Evolutionary conservation across 148 eudicot genomes (phyloP), one percentile per base, ranked within the genome.

Genomic region (Rhododendron vialii): DNA sequence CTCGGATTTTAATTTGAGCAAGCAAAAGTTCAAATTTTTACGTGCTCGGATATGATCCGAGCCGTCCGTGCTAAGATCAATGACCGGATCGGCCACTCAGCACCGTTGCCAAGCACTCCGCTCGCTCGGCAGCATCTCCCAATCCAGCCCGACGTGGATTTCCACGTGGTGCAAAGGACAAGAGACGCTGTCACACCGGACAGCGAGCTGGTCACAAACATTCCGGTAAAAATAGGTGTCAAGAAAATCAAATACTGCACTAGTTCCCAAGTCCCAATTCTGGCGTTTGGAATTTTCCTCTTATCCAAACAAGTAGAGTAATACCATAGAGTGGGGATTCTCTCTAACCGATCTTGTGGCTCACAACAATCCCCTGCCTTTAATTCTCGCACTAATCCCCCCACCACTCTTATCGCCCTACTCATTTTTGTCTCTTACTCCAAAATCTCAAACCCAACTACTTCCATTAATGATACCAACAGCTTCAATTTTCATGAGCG

Each of bases 221-320:
- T 55, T 55, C n/a, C 65, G 65, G 26, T 1, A 7, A 59, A 5
- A 59, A 20, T 20, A 59, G 65, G 65, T 26, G 26, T n/a, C 65
- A 22, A 59, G 61, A 55, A 55, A 55, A 55, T 55, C 22, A 4
- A 55, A 55, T 2, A 45, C 14, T 3, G 4, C 4, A 36, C 38
- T 36, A 36, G 38, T 17, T 55, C 7, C 61, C 61, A 55, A 17
- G 7, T 59, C 22, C n/a, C 65, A 7, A 5, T 59, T 59, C n/a
- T 22, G 38, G 35, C 36, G 5, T 83, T 83, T 28, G 63, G 80
- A 84, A n/a, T 47, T 84, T 84, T 84, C 85, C 36, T 20, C 85
- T 84, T 84, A 84, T 84, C 85, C 85, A 83, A 83, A 83, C 76
- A 35, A 47, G 7, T 9, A 45, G 48, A 45, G 9, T 81, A 24